Conservation (phyloP, 1,139 yeast species). For the Candida tetrigidarum region DNA sequence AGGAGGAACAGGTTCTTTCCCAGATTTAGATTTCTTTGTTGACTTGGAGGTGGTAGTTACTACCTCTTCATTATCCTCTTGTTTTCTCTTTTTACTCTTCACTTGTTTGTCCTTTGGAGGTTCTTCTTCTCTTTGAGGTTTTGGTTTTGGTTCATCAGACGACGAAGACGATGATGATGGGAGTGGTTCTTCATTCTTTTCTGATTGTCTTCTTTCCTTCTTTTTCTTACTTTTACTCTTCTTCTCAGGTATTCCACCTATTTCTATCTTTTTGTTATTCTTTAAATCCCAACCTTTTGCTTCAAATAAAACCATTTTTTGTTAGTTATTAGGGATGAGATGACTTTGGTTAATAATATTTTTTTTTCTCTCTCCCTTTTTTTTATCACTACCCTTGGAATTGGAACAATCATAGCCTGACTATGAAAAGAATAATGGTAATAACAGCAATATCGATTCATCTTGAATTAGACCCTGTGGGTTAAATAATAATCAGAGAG, state of each 20-base stretch:
- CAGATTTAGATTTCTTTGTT: background rate
- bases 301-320: constrained; percentile 80
- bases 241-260: constrained; percentile 41
- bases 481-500: too few species aligned
- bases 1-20: constrained; percentile 18
- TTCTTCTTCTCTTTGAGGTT: constrained; percentile 11
- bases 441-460: too few species aligned
- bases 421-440: too few species aligned
- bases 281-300: constrained; percentile 85
- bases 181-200: constrained; percentile 15
- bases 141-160: constrained; percentile 7
- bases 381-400: background rate
- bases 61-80: constrained; percentile 15
- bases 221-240: constrained; percentile 31
- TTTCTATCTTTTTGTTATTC: constrained; percentile 48
- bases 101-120: constrained; percentile 11
- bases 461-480: too few species aligned
- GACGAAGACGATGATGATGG: too few species aligned
- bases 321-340: constrained; percentile 5
- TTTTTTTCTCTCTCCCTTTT: constrained; percentile 4
- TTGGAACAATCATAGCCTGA: too few species aligned
- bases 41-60: too few species aligned
- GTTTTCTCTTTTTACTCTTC: constrained; percentile 16
- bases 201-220: constrained; percentile 18
- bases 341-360: background rate